Evolutionary conservation across 495 filamentous ascomycete species (phyloP).

Genomic region (Daldinia loculata): DNA sequence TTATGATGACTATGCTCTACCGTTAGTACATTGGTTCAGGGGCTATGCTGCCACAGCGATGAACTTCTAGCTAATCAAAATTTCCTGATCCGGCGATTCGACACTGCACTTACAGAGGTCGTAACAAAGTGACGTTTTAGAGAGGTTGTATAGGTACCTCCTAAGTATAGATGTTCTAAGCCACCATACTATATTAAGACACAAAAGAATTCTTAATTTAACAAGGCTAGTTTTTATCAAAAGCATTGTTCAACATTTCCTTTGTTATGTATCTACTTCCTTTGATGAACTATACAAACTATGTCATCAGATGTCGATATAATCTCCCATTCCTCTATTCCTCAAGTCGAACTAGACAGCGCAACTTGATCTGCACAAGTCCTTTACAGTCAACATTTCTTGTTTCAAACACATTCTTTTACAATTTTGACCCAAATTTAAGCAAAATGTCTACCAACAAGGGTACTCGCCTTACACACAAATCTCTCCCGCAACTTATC

Average conservation of each 20-base stretch:
- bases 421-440: background rate
- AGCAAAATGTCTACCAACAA: constrained; percentile 8
- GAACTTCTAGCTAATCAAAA: background rate
- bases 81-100: too few relatives aligned
- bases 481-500: constrained; percentile 20
- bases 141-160: too few relatives aligned
- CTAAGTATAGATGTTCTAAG: background rate
- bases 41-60: constrained; percentile 7
- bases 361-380: background rate
- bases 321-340: background rate
- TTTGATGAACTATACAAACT: background rate
- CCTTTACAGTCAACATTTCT: too few relatives aligned
- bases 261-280: background rate
- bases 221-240: background rate
- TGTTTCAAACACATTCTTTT: too few relatives aligned
- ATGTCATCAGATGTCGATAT: background rate
- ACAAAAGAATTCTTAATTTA: background rate
- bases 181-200: background rate
- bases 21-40: constrained; percentile 2
- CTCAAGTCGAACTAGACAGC: background rate
- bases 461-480: constrained; percentile 17
- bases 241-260: background rate
- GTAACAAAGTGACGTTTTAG: too few relatives aligned
- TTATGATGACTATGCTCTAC: background rate
- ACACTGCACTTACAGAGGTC: too few relatives aligned